Conservation (phyloP, 2,329 filamentous ascomycete genomes). For the Cordyceps pruinosa region DNA sequence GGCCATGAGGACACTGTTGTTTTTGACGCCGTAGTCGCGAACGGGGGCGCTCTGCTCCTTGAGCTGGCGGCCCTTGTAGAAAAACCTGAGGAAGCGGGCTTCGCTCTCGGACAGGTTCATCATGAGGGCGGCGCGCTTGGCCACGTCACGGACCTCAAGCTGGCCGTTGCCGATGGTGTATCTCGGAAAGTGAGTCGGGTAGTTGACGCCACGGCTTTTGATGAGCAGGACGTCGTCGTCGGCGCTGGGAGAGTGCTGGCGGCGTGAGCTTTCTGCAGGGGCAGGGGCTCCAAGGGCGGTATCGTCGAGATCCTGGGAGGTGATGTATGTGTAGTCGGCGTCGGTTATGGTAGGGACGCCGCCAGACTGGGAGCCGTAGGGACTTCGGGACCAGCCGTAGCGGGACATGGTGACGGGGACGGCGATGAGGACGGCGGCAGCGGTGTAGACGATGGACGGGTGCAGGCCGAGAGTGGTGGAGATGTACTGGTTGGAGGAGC, state of each 20-base stretch:
- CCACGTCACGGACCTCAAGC: constrained; percentile 58
- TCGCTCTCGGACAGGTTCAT: constrained; percentile 53
- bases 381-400: constrained; percentile 48
- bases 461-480: constrained; percentile 43
- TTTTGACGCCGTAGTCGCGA: constrained; percentile 55
- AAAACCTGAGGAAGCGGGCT: constrained; percentile 52
- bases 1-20: constrained; percentile 52
- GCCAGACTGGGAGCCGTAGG: constrained; percentile 42
- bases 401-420: constrained; percentile 48
- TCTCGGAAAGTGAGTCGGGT: constrained; percentile 65
- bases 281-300: constrained; percentile 26
- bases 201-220: constrained; percentile 59
- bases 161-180: constrained; percentile 70
- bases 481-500: constrained; percentile 45
- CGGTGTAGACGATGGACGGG: constrained; percentile 42
- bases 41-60: constrained; percentile 55
- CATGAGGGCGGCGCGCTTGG: constrained; percentile 59
- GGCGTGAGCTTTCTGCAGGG: constrained; percentile 25
- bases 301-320: constrained; percentile 61
- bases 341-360: constrained; percentile 60
- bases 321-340: constrained; percentile 76
- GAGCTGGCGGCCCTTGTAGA: constrained; percentile 66
- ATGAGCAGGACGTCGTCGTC: constrained; percentile 65
- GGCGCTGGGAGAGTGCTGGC: constrained; percentile 32
- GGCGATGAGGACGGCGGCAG: constrained; percentile 39